phyloP scores from a whole-genome alignment of 2,329 filamentous ascomycete species.

The Xylaria polymorpha region DNA sequence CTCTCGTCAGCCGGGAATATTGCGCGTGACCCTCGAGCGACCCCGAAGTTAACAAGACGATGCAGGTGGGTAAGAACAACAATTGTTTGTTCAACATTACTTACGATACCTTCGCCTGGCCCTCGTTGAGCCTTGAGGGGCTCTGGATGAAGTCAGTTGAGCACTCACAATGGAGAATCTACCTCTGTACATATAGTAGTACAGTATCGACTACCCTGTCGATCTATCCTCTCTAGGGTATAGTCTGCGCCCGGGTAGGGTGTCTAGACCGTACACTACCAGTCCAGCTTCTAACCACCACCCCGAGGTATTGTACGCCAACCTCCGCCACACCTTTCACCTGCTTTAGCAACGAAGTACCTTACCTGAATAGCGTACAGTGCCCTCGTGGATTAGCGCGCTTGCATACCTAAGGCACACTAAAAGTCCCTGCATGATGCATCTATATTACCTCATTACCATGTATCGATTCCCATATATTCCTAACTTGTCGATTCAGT shows the following conservation, averaged over 20 bases:
- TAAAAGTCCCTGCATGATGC: conserved; percentile 32
- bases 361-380: not conserved
- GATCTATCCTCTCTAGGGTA: conserved; percentile 6
- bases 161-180: not conserved
- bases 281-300: not conserved
- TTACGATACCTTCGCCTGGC: not conserved
- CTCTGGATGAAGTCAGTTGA: not conserved
- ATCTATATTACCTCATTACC: conserved; percentile 22
- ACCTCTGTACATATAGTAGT: no score
- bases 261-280: not conserved
- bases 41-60: not conserved
- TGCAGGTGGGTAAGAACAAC: not conserved
- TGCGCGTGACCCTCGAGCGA: not conserved
- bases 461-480: conserved; percentile 26
- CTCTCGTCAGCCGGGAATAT: not conserved
- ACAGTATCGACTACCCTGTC: not conserved
- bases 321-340: not conserved
- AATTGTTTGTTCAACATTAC: not conserved
- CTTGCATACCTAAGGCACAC: conserved; percentile 14
- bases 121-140: not conserved
- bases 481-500: conserved; percentile 23
- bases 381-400: conserved; percentile 4
- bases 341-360: not conserved
- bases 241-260: not conserved
- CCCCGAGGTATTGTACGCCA: not conserved